Percentiles rank a stretch among this genome's conserved stretches.
Evolutionary conservation across 805 yeast species (phyloP).

Genomic region (Kluyveromyces lactis): DNA sequence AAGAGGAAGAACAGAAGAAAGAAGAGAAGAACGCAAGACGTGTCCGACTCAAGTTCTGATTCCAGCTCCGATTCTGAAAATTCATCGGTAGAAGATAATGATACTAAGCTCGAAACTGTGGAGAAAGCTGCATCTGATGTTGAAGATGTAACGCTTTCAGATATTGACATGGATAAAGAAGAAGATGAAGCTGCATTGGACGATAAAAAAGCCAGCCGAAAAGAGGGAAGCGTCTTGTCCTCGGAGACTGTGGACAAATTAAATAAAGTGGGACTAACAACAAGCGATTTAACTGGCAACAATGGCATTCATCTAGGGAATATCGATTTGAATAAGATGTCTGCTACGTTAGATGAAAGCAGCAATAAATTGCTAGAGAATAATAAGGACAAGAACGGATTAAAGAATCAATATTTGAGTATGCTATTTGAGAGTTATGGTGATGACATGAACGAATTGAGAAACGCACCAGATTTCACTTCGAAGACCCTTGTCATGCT

Average conservation of each 20-base stretch:
- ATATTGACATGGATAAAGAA: conserved; percentile 23
- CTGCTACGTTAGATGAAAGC: conserved; percentile 23
- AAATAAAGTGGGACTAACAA: conserved; percentile 25
- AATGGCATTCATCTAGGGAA: conserved; percentile 14
- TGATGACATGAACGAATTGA: conserved; percentile 50
- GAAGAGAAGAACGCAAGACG: conserved; percentile 79
- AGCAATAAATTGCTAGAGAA: conserved; percentile 14
- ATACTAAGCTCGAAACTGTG: conserved; percentile 3
- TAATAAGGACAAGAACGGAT: conserved; percentile 14
- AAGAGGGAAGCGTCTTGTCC: conserved; percentile 6
- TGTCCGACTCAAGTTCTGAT: conserved; percentile 47
- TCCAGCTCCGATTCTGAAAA: conserved; percentile 4
- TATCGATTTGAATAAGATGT: conserved; percentile 27
- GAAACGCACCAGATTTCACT: conserved; percentile 57
- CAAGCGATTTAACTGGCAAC: conserved; percentile 28
- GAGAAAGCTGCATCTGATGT: conserved; percentile 6
- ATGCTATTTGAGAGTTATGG: conserved; percentile 52
- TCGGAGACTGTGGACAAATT: conserved; percentile 16
- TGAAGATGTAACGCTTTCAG: conserved; percentile 24
- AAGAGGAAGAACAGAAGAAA: conserved; percentile 49
- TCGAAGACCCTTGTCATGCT: conserved; percentile 46
- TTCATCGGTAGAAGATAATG: conserved; percentile 13
- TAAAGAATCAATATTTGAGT: conserved; percentile 44
- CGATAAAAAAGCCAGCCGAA: conserved; percentile 10
- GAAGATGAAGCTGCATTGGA: conserved; percentile 4